Conservation (phyloP, 1,284 basidiomycete species). For the Papiliotrema flavescens region DNA sequence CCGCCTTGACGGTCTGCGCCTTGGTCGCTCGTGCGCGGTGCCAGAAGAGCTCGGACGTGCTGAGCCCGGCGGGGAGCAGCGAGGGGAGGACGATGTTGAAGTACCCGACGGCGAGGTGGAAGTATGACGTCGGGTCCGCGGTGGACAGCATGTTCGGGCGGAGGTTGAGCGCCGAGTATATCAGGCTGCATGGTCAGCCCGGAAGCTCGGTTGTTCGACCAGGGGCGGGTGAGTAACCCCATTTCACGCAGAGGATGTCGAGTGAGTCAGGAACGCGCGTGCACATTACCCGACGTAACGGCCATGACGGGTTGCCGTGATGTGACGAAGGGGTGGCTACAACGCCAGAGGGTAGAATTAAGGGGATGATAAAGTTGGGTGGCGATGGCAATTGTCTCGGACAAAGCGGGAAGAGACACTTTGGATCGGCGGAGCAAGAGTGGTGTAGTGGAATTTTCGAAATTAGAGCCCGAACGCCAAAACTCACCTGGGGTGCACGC, state of each 20-base stretch:
- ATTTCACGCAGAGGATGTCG: too few relatives aligned
- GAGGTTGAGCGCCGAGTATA: slow-evolving; percentile 74
- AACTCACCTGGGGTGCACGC: slow-evolving; percentile 56
- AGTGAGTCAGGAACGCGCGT: too few relatives aligned
- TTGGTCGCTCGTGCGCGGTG: slow-evolving; percentile 66
- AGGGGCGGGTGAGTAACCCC: background rate
- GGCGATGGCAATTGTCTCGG: background rate
- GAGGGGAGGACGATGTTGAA: slow-evolving; percentile 72
- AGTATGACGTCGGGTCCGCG: slow-evolving; percentile 48
- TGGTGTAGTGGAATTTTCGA: background rate
- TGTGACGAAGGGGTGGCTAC: background rate
- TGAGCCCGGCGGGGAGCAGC: slow-evolving; percentile 56
- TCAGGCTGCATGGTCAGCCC: slow-evolving; percentile 56
- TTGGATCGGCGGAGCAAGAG: background rate
- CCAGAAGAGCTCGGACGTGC: slow-evolving; percentile 57
- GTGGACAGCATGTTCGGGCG: slow-evolving; percentile 59
- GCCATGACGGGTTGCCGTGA: too few relatives aligned
- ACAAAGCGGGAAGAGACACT: background rate
- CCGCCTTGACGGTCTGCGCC: slow-evolving; percentile 60
- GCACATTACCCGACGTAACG: too few relatives aligned
- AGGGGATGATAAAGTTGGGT: background rate
- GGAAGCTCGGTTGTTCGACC: slow-evolving; percentile 21
- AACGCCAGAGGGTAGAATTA: background rate
- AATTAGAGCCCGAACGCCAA: background rate
- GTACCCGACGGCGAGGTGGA: slow-evolving; percentile 68